Base-by-base conservation (phyloP, 2,329 filamentous ascomycete genomes). In the Monilinia fructigena region DNA sequence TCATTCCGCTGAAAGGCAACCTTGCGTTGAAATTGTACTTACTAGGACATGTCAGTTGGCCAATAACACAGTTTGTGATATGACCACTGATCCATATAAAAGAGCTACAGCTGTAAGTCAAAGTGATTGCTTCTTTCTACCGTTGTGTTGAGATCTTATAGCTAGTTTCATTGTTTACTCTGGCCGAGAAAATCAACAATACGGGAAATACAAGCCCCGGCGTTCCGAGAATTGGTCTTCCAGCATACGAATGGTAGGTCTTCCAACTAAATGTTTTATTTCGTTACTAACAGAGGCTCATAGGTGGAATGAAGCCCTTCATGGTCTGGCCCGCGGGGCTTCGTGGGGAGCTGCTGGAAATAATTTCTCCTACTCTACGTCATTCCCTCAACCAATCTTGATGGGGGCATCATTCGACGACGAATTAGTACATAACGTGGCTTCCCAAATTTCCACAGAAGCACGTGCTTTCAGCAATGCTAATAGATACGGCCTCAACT, bases 351-450 rank as follows among this genome's bases (percentile, higher is more conserved):
- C 75, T 7, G 77, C 77, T 16, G 83, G 82, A 2, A 76, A 82
- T 14, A 35, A 63, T 26, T 90, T 82, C 73, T 83, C 80, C 68
- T 84, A 83, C 72, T 85, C 87, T 0, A 90, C 88, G 0, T 86
- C 84, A 0, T 90, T 90, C 72, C 86, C 88, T 0, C 82, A 85
- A 73, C 87, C 87, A 0, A 87, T 91, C 62, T 76, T 83, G 2
- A 82, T 87, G 71, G 83, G 83, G 28, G 86, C 87, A 0, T 82
- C 87, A 0, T 87, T 90, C 69, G 86, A 90, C 69, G 86, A 89
- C 69, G 81, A 82, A 0, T 76, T 90, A 42, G 83, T 90, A 69
- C 74, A 81, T 26, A 77, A 81, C 7, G 82, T 90, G 3, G 87
- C 82, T 2, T 79, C 75, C 2, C 80, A 86, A 7, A 81, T 87